Evolutionary conservation across 2,329 filamentous ascomycete genomes (phyloP).

Genomic region (Nigrograna mackinnonii): DNA sequence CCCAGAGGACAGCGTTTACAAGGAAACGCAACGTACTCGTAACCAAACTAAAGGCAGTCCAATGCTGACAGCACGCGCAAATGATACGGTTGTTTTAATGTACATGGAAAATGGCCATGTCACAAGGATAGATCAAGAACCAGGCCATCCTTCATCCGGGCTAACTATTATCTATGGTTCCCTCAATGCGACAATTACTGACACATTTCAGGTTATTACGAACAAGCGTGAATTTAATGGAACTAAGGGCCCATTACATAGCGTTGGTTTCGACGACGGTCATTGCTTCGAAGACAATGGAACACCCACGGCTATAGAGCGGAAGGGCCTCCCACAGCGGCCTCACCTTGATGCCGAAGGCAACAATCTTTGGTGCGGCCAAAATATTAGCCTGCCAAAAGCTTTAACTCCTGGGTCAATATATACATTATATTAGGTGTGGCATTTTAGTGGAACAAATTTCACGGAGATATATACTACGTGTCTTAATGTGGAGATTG

Average conservation of each 20-base stretch:
- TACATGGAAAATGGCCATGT: slow-evolving; percentile 14
- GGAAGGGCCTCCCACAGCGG: not conserved
- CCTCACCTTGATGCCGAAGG: not conserved
- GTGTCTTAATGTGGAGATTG: not conserved
- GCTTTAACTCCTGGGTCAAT: not conserved
- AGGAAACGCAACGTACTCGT: slow-evolving; percentile 6
- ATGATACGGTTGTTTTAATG: slow-evolving; percentile 7
- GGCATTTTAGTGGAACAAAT: not conserved
- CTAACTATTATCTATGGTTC: slow-evolving; percentile 2
- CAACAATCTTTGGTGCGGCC: not conserved
- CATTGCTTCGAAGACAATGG: not conserved
- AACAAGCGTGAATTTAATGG: not conserved
- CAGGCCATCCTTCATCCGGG: slow-evolving; percentile 3
- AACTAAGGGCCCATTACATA: too few relatives aligned
- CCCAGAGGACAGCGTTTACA: slow-evolving; percentile 5
- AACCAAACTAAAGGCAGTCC: slow-evolving; percentile 9
- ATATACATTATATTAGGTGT: not conserved
- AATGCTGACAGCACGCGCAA: slow-evolving; percentile 6
- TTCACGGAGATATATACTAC: not conserved
- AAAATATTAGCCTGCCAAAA: not conserved
- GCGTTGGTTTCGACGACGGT: not conserved
- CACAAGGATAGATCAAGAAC: slow-evolving; percentile 7
- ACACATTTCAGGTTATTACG: not conserved
- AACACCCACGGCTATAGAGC: not conserved
- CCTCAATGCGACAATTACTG: not conserved